Percentiles rank a stretch among this genome's conserved stretches.
Evolutionary conservation across 2,329 filamentous ascomycete species (phyloP).

Genomic region (Geoglossum cookeanum): DNA sequence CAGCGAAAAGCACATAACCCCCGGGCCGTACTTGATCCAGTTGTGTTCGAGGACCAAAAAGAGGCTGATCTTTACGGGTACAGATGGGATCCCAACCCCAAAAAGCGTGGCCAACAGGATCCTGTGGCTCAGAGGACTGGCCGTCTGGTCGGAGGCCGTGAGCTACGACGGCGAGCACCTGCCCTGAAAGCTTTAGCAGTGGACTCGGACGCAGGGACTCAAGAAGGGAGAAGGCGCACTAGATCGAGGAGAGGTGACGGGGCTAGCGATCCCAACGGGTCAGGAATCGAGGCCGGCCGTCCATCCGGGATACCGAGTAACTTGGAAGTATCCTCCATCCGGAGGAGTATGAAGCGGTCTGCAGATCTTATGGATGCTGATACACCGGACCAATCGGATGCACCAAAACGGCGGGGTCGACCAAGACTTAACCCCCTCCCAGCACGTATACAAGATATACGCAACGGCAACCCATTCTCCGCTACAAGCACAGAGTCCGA

Average conservation of each 20-base stretch:
- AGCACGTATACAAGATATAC: background rate
- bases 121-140: constrained; percentile 30
- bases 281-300: background rate
- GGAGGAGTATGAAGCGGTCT: background rate
- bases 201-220: background rate
- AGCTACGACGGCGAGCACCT: background rate
- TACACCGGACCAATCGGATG: background rate
- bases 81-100: constrained; percentile 38
- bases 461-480: background rate
- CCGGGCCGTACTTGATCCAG: background rate
- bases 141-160: background rate
- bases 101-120: constrained; percentile 39
- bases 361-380: background rate
- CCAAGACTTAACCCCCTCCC: constrained; percentile 1
- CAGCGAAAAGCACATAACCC: background rate
- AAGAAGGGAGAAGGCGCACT: background rate
- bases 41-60: constrained; percentile 30
- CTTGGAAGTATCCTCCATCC: background rate
- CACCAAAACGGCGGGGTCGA: background rate
- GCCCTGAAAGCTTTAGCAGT: background rate
- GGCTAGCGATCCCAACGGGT: background rate
- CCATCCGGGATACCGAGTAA: background rate
- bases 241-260: background rate
- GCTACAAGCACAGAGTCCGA: constrained; percentile 1
- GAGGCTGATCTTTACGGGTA: constrained; percentile 42